Evolutionary conservation across 2,329 filamentous ascomycete species (phyloP).

Genomic region (Penicillium italicum): DNA sequence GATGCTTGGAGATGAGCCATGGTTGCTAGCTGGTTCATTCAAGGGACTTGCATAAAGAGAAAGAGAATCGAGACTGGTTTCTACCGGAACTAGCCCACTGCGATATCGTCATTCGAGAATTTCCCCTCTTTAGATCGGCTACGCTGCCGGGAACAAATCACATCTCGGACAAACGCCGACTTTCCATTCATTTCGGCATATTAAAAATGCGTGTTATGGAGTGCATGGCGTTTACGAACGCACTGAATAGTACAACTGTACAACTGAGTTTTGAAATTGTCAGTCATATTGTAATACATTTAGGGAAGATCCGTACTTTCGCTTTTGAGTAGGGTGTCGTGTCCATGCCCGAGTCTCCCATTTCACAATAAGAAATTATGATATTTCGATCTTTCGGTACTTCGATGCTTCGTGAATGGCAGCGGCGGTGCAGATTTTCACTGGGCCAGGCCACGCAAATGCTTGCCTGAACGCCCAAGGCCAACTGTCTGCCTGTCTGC

Average conservation of each 20-base stretch:
- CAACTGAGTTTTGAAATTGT: too few species aligned
- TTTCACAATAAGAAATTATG: not conserved
- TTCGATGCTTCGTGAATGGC: not conserved
- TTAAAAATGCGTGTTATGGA: not conserved
- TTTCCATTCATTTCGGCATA: not conserved
- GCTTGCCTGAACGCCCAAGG: not conserved
- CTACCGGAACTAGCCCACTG: not conserved
- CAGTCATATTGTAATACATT: not conserved
- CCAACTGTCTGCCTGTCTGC: not conserved
- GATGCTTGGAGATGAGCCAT: slow-evolving; percentile 34
- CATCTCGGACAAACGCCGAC: not conserved
- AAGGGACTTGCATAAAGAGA: not conserved
- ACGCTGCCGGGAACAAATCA: not conserved
- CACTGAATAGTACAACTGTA: not conserved
- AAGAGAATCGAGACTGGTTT: not conserved
- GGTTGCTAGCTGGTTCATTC: not conserved
- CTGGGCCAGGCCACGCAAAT: not conserved
- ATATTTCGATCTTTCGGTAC: not conserved
- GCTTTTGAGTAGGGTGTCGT: not conserved
- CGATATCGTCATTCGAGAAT: not conserved
- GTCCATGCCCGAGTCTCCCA: not conserved
- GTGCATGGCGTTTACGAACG: not conserved
- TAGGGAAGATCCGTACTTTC: not conserved
- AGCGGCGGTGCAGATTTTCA: not conserved
- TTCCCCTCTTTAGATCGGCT: not conserved